Percentiles rank a stretch among this genome's conserved stretches.
phyloP scores from a whole-genome alignment of 2,329 filamentous ascomycete genomes.

The Fusarium musae region DNA sequence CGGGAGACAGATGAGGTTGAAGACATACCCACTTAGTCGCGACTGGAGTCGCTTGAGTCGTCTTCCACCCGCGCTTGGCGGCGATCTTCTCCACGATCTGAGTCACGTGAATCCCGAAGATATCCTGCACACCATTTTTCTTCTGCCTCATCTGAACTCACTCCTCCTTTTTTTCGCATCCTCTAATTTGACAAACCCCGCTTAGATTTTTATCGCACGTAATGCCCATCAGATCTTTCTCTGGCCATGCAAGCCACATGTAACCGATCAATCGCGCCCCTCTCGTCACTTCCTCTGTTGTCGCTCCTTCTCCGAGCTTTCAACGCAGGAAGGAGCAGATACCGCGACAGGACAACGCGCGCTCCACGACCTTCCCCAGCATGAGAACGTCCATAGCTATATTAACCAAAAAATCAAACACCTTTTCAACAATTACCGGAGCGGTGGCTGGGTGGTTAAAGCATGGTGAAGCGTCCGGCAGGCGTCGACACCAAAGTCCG shows the following conservation, averaged over 20 bases:
- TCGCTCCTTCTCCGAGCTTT: background rate
- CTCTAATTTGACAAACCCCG: rapidly evolving
- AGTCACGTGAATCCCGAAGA: background rate
- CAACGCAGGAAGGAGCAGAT: background rate
- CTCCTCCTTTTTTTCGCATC: background rate
- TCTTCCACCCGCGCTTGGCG: background rate
- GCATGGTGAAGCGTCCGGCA: background rate
- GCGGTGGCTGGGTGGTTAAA: conserved; percentile 15
- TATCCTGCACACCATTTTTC: background rate
- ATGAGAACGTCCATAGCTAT: background rate
- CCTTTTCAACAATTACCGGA: background rate
- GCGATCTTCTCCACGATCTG: background rate
- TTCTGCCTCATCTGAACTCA: background rate
- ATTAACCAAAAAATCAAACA: background rate
- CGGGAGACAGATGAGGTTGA: no score
- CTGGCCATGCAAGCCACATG: background rate
- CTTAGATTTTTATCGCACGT: rapidly evolving
- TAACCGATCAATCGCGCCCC: background rate
- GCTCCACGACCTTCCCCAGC: background rate
- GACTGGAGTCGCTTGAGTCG: background rate
- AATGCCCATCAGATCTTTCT: rapidly evolving
- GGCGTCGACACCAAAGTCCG: background rate
- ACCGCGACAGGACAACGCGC: rapidly evolving
- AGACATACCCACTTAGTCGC: no score
- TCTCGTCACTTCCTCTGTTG: background rate